Base-by-base conservation (phyloP, 495 filamentous ascomycete species). In the Parathielavia hyrcaniae region DNA sequence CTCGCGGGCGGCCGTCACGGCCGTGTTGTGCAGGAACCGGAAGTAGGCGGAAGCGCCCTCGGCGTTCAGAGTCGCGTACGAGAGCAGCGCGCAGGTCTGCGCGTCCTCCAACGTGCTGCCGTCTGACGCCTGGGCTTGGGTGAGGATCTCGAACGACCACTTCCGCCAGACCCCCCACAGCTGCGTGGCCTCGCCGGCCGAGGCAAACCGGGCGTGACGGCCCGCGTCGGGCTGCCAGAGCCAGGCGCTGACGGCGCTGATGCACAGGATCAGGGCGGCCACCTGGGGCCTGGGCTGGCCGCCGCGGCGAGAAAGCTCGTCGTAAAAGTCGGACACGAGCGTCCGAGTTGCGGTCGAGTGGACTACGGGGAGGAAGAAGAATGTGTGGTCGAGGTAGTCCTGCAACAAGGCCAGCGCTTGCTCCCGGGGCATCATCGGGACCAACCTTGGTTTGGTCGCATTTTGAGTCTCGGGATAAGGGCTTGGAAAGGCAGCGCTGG, bases 211-310 rank as follows among this genome's bases (percentile, higher is more conserved):
- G 30, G 50, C 35, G 19, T 50, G 49, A 4, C 41, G 34, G 6
- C 26, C 70, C 63, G 20, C 43, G 57, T 48, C 58, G 50, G 50
- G 50, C 50, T 32, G 64, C 73, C 72, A 79, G 41, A 71, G 73
- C 34, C 71, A 71, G 9, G 77, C 71, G n/a, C 69, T 66, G 39
- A 71, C 74, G 16, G 76, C 70, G 17, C 75, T 65, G 7, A 80
- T 77, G 17, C 70, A 67, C 8, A 80, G 59, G n/a, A 79, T 71
- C 16, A 81, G 60, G 4, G 73, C 67, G 0, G 72, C 66, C 7
- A 30, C 17, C 14, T 78, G 77, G 0, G 76, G 55, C 8, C 35
- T 16, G 35, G 40, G 4, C 10, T 38, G 49, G 7, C 22, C 50
- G 22, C 50, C 12, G 20, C 36, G 20, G 20, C 36, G 20, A 8